A percentile compares a stretch with the other conserved stretches of the same genome.
These are phyloP conservation scores for Nemania bipapillata DNA, from an alignment of 2,329 filamentous ascomycete genomes.

Conservation along the genomic window DNA sequence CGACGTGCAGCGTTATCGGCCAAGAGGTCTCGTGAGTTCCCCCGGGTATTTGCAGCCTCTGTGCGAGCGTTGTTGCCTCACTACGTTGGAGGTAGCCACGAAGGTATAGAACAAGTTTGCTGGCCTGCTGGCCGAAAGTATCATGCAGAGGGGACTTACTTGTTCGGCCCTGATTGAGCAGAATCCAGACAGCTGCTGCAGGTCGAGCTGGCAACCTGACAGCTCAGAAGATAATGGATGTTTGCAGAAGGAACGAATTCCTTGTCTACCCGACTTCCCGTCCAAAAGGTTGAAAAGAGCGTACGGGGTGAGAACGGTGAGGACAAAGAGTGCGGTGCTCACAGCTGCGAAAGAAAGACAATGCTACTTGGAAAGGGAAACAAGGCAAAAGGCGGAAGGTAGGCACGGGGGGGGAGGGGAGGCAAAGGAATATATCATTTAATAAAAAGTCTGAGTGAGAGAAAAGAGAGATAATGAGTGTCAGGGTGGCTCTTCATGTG, in stretches of 20 bases:
- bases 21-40: slow-evolving; percentile 37
- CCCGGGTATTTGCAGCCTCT: slow-evolving; percentile 41
- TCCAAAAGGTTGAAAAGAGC: slow-evolving; percentile 36
- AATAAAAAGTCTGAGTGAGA: slow-evolving; percentile 13
- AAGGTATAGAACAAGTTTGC: slow-evolving; percentile 29
- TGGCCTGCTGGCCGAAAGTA: slow-evolving; percentile 27
- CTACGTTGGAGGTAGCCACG: slow-evolving; percentile 32
- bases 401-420: slow-evolving; percentile 20
- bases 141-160: slow-evolving; percentile 41
- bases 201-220: slow-evolving; percentile 41
- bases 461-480: slow-evolving; percentile 16
- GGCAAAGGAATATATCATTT: slow-evolving; percentile 34
- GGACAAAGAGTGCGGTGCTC: slow-evolving; percentile 47
- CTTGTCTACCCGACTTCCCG: slow-evolving; percentile 34
- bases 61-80: slow-evolving; percentile 39
- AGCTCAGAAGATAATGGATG: slow-evolving; percentile 43
- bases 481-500: slow-evolving; percentile 37
- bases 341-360: slow-evolving; percentile 38
- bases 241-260: slow-evolving; percentile 49
- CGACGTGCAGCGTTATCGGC: slow-evolving; percentile 37
- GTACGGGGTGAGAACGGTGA: slow-evolving; percentile 38
- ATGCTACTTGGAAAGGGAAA: slow-evolving; percentile 27
- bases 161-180: slow-evolving; percentile 40
- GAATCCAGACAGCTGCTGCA: slow-evolving; percentile 32
- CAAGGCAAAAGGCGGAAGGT: slow-evolving; percentile 27